Conservation (phyloP, 208 protist genomes). For the Acanthamoeba triangularis region DNA sequence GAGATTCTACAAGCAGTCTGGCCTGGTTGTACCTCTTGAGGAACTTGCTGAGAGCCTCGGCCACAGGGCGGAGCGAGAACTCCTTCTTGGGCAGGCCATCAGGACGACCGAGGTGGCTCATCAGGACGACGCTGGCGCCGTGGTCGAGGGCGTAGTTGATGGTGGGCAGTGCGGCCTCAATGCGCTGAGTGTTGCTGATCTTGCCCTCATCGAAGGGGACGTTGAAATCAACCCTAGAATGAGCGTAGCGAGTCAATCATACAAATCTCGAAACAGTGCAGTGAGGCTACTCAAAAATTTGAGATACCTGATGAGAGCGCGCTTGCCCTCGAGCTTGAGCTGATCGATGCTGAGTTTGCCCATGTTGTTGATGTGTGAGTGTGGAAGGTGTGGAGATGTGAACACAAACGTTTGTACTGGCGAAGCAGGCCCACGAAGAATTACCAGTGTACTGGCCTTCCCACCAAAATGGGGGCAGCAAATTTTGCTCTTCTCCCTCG, state of each 20-base stretch:
- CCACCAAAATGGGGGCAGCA: too few species aligned
- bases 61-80: slow-evolving; percentile 96
- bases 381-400: neutral
- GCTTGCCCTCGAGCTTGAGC: slow-evolving; percentile 94
- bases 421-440: too few species aligned
- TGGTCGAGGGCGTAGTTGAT: slow-evolving; percentile 96
- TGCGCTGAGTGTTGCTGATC: slow-evolving; percentile 97
- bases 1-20: slow-evolving; percentile 85
- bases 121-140: slow-evolving; percentile 91
- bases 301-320: slow-evolving; percentile 93
- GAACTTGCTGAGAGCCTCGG: slow-evolving; percentile 94
- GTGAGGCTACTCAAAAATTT: neutral
- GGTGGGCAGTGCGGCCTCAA: slow-evolving; percentile 97
- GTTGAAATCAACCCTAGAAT: slow-evolving; percentile 97
- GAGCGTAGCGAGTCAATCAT: neutral
- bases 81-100: slow-evolving; percentile 94
- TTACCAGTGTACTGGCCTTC: too few species aligned
- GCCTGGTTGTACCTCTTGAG: slow-evolving; percentile 83
- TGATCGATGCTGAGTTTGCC: slow-evolving; percentile 90
- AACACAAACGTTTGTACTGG: too few species aligned
- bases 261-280: neutral
- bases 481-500: too few species aligned
- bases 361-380: neutral
- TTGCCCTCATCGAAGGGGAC: slow-evolving; percentile 95
- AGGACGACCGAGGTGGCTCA: slow-evolving; percentile 98